Base-by-base conservation (phyloP, 306 rosid genomes). In the Inga laurina region DNA sequence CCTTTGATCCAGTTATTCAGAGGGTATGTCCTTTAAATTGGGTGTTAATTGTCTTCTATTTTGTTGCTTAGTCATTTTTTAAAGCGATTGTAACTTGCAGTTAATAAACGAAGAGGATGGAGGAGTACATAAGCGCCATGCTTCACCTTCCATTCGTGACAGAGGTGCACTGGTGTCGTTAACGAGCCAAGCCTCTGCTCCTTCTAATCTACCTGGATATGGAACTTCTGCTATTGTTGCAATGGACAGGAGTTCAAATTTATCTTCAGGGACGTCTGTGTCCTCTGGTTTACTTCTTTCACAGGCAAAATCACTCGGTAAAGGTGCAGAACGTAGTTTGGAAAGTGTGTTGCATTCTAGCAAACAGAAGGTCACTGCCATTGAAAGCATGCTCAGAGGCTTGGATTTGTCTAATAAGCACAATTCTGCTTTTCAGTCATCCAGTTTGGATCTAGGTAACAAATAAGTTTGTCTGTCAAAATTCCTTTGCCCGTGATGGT, bases 151-250 rank as follows among this genome's bases (percentile, higher is more conserved):
- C 72, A 71, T 91, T 84, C 99, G 95, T 77, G 99, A 97, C 86
- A 94, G 97, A 92, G 91, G 93, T 82, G 80, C 92, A 77, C 49
- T 76, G 72, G 81, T 77, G 74, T 78, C 98, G 61, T 84, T 85
- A 41, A 84, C 85, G 78, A 84, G 88, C 75, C 99, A 94, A 79
- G 81, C 90, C 69, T 90, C 97, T 82, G 88, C 90, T 85, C 82
- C 91, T 44, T 85, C 99, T 83, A 91, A 87, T 86, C 78, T 92
- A 74, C 90, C 97, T 68, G 97, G 98, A 77, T 97, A 97, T 91
- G 98, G 98, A 93, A 97, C 99, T 83, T 92, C 99, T 80, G 98
- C 99, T 73, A 97, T 97, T 85, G 98, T 97, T 86, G 98, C 98
- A 44, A 97, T 94, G 98, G 95, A 97, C 90, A 90, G 90, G 94